Evolutionary conservation across 2,329 filamentous ascomycete genomes (phyloP).

Genomic region (Lasiodiplodia sp.): DNA sequence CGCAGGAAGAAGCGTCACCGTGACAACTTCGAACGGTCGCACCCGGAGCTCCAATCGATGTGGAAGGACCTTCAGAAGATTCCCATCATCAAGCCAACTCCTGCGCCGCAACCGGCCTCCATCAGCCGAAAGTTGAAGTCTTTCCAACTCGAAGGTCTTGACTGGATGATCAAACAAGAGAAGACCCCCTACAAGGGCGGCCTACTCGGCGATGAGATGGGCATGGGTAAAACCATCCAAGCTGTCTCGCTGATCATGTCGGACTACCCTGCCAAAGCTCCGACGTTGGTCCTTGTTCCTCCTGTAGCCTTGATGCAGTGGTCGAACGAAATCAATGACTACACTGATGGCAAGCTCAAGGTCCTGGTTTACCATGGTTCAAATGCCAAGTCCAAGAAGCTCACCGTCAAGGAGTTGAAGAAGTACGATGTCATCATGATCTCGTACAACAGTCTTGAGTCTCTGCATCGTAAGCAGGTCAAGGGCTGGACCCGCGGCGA

Average conservation of each 20-base stretch:
- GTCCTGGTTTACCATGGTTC: constrained; percentile 91
- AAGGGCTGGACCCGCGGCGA: constrained; percentile 87
- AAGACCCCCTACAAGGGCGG: constrained; percentile 85
- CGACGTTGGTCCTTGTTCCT: constrained; percentile 87
- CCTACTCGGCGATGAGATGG: constrained; percentile 96
- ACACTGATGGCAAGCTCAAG: constrained; percentile 88
- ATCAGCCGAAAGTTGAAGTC: constrained; percentile 88
- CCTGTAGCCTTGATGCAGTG: constrained; percentile 97
- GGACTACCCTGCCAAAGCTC: constrained; percentile 83
- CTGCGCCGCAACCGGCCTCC: constrained; percentile 73
- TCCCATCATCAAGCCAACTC: constrained; percentile 69
- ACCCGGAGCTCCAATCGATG: constrained; percentile 83
- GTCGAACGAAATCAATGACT: constrained; percentile 65
- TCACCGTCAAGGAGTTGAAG: constrained; percentile 76
- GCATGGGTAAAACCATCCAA: constrained; percentile 97
- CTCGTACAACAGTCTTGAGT: constrained; percentile 91
- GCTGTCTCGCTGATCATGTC: constrained; percentile 98
- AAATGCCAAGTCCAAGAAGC: constrained; percentile 80
- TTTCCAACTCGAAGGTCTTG: constrained; percentile 91
- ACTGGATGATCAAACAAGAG: constrained; percentile 95
- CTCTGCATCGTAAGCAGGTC: constrained; percentile 88
- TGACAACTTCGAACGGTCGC: constrained; percentile 72
- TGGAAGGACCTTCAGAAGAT: constrained; percentile 78
- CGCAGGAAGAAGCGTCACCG: constrained; percentile 49
- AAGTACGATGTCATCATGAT: constrained; percentile 95